Evolutionary conservation across 768 basidiomycete genomes (phyloP), one percentile per base, ranked within the genome.

Genomic region (Vararia minispora): DNA sequence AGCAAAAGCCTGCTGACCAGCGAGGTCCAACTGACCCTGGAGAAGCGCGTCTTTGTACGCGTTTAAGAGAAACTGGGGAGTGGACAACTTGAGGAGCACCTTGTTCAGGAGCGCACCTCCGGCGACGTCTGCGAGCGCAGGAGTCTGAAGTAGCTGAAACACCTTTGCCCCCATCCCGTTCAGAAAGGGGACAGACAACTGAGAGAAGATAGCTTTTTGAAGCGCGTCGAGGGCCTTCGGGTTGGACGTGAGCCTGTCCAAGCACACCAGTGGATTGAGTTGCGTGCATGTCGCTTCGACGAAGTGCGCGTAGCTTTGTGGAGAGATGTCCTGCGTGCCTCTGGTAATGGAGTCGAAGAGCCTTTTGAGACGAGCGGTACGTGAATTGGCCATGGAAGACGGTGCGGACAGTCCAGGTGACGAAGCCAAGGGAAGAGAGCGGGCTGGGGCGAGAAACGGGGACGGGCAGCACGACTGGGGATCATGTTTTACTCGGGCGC

Each of bases 31-130:
- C 16, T 41, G 12, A 3, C 45, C 45, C 9, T 17, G 30, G 21
- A 18, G 30, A 21, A 57, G 51, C 4, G 49, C 48, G 7, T 41
- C n/a, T 4, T 33, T 17, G 39, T 52, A 50, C 5, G 52, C 17
- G 20, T 23, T 41, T 71, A 70, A 76, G 46, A 75, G 74, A 22
- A 73, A 58, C 1, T 71, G 64, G 0, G 72, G 74, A 0, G 73
- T 59, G 10, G 68, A 61, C 16, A 76, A 63, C 2, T 47, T 45
- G 28, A 52, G 30, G 28, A 77, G 37, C 16, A 74, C 48, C 13
- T 54, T 46, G 9, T 59, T 45, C 1, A 77, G 51, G 24, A 65
- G 56, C 13, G 57, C 44, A 1, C 76, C 77, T 1, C 61, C 56
- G 6, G 58, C 61, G 33, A 71, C 53, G 28, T 39, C 50, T n/a